Conservation (phyloP, 225 moss, liverwort and hornwort species). For the Neckera pumila region DNA sequence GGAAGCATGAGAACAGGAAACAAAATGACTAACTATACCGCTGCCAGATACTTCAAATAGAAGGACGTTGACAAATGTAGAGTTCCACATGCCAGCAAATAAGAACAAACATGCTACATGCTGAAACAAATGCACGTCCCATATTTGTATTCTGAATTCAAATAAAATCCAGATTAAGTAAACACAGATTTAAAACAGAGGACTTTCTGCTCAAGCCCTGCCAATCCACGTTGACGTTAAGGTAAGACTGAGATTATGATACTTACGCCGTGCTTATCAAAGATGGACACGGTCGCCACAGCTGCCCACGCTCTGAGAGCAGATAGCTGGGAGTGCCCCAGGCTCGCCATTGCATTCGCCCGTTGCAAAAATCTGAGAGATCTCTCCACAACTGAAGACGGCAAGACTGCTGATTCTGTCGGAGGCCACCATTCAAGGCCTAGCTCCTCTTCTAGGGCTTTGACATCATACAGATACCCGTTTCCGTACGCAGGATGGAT, state of each 20-base stretch:
- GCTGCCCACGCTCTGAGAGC: slow-evolving; percentile 75
- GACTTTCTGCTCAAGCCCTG: neutral
- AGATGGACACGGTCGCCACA: slow-evolving; percentile 63
- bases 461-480: slow-evolving; percentile 50
- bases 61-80: neutral
- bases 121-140: neutral
- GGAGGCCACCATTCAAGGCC: slow-evolving; percentile 85
- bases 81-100: neutral
- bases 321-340: slow-evolving; percentile 83
- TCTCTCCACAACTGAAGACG: slow-evolving; percentile 58
- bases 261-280: slow-evolving; percentile 58
- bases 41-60: neutral
- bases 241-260: neutral
- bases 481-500: slow-evolving; percentile 81
- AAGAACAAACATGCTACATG: neutral
- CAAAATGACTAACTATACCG: neutral
- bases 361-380: slow-evolving; percentile 47
- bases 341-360: slow-evolving; percentile 71
- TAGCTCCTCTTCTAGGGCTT: slow-evolving; percentile 60
- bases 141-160: neutral
- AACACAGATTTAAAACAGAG: neutral
- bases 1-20: neutral
- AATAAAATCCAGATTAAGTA: neutral
- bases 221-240: neutral
- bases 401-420: slow-evolving; percentile 38